Percentiles rank a stretch among this genome's conserved stretches.
phyloP scores from a whole-genome alignment of 1,284 basidiomycete species.

The Puccinia coronata region DNA sequence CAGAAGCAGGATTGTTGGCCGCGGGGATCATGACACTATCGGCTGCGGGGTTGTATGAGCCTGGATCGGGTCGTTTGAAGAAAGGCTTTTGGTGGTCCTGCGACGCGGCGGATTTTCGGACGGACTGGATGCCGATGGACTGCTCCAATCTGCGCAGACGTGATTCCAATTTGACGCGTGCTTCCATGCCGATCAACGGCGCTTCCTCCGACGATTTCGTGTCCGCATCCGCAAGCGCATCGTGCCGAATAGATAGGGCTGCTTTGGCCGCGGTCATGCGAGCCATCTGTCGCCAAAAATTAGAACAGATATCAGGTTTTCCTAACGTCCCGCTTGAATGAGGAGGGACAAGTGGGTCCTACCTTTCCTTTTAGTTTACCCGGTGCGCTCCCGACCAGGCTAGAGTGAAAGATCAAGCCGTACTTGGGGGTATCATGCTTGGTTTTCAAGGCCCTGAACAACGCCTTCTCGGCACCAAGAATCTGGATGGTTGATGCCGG shows the following conservation, averaged over 20 bases:
- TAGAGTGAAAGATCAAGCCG: conserved; percentile 90
- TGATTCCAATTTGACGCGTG: conserved; percentile 91
- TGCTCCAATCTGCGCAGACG: conserved; percentile 85
- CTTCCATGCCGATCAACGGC: conserved; percentile 79
- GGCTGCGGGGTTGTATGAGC: conserved; percentile 76
- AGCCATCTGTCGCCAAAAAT: conserved; percentile 73
- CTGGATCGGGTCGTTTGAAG: conserved; percentile 74
- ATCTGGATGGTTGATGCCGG: conserved; percentile 98
- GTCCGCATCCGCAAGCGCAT: conserved; percentile 88
- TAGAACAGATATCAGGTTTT: not conserved
- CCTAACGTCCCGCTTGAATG: not conserved
- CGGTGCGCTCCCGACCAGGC: conserved; percentile 92
- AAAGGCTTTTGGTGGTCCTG: conserved; percentile 69
- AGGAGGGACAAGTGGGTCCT: conserved; percentile 52
- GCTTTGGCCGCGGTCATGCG: conserved; percentile 99
- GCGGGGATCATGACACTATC: conserved; percentile 73
- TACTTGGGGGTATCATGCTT: conserved; percentile 99
- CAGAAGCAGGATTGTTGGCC: conserved; percentile 67
- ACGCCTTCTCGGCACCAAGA: conserved; percentile 94
- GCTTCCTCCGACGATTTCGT: conserved; percentile 79
- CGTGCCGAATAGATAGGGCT: conserved; percentile 91
- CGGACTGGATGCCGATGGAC: conserved; percentile 70
- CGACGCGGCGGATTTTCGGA: conserved; percentile 63
- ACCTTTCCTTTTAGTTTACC: conserved; percentile 98
- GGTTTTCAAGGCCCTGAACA: conserved; percentile 96